Evolutionary conservation across 202 grass and related monocot genomes (phyloP).

Genomic region (Hordeum pubiflorum): DNA sequence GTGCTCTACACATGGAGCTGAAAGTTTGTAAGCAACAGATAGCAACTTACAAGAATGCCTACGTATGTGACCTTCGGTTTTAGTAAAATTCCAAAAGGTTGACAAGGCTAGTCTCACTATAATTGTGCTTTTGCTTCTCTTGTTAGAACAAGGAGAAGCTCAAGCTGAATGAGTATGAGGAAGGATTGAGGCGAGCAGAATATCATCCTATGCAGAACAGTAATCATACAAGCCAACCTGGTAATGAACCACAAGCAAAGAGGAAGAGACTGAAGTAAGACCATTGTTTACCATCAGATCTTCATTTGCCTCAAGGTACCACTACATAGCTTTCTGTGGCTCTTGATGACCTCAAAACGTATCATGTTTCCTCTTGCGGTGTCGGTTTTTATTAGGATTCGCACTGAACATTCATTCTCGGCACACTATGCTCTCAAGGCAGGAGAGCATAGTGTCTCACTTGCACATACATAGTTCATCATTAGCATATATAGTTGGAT

Average conservation of each 20-base stretch:
- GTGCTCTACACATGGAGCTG: constrained; percentile 72
- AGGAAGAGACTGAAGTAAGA: constrained; percentile 50
- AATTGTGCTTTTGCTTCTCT: constrained; percentile 21
- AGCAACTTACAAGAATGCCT: constrained; percentile 50
- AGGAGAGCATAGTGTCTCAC: not conserved
- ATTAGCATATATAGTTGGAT: not conserved
- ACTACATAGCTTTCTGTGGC: not conserved
- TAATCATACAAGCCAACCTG: constrained; percentile 7
- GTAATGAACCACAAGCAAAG: constrained; percentile 33
- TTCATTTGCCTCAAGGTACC: constrained; percentile 14
- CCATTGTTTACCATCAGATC: not conserved
- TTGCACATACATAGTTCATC: not conserved
- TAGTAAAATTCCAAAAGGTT: not conserved
- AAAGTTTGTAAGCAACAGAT: constrained; percentile 99
- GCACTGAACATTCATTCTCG: not conserved
- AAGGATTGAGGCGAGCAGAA: constrained; percentile 53
- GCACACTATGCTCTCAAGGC: not conserved
- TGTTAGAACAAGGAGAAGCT: constrained; percentile 69
- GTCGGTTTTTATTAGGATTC: not conserved
- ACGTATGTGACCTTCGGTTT: constrained; percentile 61
- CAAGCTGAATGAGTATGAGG: constrained; percentile 51
- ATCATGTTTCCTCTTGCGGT: not conserved
- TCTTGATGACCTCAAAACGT: not conserved
- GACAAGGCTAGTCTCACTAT: constrained; percentile 20
- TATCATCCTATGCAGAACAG: constrained; percentile 59